These are phyloP conservation scores for Cadophora luteo-olivacea DNA, from an alignment of 2,329 filamentous ascomycete species.

Conservation along the genomic window DNA sequence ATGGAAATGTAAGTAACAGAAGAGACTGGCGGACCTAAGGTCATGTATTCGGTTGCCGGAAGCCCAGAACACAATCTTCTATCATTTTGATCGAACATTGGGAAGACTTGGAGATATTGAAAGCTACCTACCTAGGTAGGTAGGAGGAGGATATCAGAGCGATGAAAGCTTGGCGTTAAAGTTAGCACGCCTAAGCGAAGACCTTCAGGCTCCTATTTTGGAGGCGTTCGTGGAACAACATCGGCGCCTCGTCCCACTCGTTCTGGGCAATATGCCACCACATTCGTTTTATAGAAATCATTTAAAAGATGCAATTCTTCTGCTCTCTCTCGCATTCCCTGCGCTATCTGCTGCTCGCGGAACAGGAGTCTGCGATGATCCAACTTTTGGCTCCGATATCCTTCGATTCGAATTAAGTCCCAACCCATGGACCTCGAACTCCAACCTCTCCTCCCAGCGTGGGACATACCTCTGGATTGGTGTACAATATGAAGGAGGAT, in stretches of 20 bases:
- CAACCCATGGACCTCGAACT: slow-evolving; percentile 21
- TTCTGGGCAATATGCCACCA: slow-evolving; percentile 24
- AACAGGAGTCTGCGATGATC: slow-evolving; percentile 7
- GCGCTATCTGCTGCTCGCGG: neutral
- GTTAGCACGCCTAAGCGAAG: neutral
- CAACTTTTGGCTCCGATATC: slow-evolving; percentile 3
- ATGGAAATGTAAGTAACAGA: neutral
- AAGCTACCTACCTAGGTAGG: neutral
- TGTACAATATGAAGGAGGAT: slow-evolving; percentile 16
- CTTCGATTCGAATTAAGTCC: slow-evolving; percentile 21
- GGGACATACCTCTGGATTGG: slow-evolving; percentile 24
- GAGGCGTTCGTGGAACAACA: neutral
- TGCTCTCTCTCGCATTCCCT: slow-evolving; percentile 9
- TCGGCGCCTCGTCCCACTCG: neutral
- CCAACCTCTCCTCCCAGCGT: slow-evolving; percentile 16
- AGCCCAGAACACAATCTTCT: neutral
- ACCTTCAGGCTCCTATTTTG: neutral
- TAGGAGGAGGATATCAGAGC: neutral
- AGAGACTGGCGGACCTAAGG: no score
- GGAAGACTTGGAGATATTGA: neutral
- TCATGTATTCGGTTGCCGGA: neutral
- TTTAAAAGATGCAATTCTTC: slow-evolving; percentile 10
- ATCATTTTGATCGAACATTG: neutral
- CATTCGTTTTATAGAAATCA: slow-evolving; percentile 20
- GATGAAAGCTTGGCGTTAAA: neutral